phyloP scores from a whole-genome alignment of 2,329 filamentous ascomycete species.

The Aspergillus bombycis region DNA sequence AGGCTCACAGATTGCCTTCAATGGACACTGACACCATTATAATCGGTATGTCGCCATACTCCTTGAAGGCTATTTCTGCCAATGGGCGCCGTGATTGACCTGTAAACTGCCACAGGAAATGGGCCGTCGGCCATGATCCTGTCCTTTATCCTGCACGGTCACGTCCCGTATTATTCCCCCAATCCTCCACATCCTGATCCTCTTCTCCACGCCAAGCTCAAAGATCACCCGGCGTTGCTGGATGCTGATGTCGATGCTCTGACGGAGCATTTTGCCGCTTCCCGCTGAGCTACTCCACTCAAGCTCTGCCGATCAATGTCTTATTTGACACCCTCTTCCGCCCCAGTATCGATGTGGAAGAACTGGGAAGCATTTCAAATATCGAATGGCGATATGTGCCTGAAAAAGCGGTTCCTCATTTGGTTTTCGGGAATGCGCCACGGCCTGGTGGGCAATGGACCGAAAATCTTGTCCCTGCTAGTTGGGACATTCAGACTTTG shows the following conservation, averaged over 20 bases:
- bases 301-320: constrained; percentile 63
- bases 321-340: constrained; percentile 62
- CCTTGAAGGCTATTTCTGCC: constrained; percentile 12
- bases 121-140: constrained; percentile 65
- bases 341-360: constrained; percentile 61
- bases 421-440: constrained; percentile 56
- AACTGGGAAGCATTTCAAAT: constrained; percentile 53
- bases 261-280: constrained; percentile 61
- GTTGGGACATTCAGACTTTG: constrained; percentile 61
- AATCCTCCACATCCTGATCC: constrained; percentile 58
- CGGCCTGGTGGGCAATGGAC: constrained; percentile 63
- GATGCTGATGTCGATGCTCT: constrained; percentile 51
- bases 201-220: constrained; percentile 60
- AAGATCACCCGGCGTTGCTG: constrained; percentile 50
- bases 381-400: constrained; percentile 58
- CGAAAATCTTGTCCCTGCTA: constrained; percentile 55
- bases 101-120: constrained; percentile 51
- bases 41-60: constrained; percentile 42
- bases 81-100: constrained; percentile 19
- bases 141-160: constrained; percentile 65
- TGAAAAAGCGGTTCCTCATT: constrained; percentile 55
- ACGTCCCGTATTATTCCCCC: constrained; percentile 60
- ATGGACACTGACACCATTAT: constrained; percentile 48
- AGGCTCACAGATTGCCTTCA: constrained; percentile 31
- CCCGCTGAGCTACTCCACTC: constrained; percentile 63